phyloP scores from a whole-genome alignment of 2,329 filamentous ascomycete species.

The Ceratocystis ficicola region DNA sequence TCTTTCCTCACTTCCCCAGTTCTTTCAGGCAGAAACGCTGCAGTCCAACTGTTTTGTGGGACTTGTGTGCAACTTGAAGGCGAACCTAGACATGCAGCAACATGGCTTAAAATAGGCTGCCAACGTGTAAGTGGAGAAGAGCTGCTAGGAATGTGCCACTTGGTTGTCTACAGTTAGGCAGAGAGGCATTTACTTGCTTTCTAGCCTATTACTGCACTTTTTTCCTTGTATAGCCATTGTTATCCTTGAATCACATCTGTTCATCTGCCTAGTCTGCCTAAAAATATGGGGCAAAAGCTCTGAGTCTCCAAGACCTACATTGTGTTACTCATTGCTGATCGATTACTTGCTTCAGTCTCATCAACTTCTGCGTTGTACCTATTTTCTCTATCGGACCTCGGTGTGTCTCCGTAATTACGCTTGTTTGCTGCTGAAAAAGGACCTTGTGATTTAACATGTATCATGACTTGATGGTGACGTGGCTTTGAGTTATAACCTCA shows the following conservation, averaged over 20 bases:
- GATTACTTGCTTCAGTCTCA: neutral
- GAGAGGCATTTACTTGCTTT: no score
- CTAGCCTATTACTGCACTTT: no score
- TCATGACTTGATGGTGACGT: neutral
- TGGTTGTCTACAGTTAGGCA: no score
- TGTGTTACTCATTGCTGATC: no score
- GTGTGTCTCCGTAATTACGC: neutral
- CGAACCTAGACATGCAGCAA: neutral
- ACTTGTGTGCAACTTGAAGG: neutral
- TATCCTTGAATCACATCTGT: no score
- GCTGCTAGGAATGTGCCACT: neutral
- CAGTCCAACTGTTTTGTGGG: neutral
- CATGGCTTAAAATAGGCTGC: neutral
- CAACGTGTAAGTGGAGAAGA: constrained; percentile 1
- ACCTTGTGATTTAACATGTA: constrained; percentile 8
- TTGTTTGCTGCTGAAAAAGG: neutral
- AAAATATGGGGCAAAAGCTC: no score
- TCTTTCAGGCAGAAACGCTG: neutral
- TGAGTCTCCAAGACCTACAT: no score
- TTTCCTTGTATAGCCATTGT: no score
- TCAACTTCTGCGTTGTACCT: neutral
- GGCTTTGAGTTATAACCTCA: neutral
- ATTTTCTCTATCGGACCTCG: neutral
- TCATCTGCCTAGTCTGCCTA: no score
- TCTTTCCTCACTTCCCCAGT: neutral